A percentile compares a stretch with the other conserved stretches of the same genome.
Evolutionary conservation across 2,329 filamentous ascomycete genomes (phyloP).

Genomic region (Ceratocystis huliohia): DNA sequence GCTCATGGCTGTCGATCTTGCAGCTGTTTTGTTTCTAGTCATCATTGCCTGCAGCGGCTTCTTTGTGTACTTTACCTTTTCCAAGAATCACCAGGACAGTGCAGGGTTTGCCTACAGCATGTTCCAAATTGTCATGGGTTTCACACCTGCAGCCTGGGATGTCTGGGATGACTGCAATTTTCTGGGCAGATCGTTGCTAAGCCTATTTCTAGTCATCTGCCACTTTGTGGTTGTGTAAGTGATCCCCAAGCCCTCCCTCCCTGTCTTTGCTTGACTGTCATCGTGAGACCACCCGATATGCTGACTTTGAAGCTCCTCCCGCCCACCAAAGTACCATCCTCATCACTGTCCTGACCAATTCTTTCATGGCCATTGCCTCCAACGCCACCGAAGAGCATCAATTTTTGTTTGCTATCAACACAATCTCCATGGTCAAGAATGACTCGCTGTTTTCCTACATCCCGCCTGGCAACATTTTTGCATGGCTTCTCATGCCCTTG

Average conservation of each 20-base stretch:
- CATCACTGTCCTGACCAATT: constrained; percentile 91
- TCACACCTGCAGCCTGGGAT: constrained; percentile 89
- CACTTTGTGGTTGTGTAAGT: constrained; percentile 77
- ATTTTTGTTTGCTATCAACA: constrained; percentile 92
- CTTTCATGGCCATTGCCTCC: constrained; percentile 86
- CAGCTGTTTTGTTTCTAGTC: constrained; percentile 73
- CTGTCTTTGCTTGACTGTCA: neutral
- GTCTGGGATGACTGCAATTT: constrained; percentile 69
- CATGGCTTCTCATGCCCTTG: constrained; percentile 75
- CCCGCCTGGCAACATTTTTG: constrained; percentile 79
- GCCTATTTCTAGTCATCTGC: constrained; percentile 80
- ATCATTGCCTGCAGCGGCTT: constrained; percentile 85
- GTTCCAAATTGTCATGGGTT: constrained; percentile 91
- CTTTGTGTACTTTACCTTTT: constrained; percentile 85
- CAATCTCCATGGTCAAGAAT: constrained; percentile 97
- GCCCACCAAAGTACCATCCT: constrained; percentile 54
- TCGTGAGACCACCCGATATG: neutral
- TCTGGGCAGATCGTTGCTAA: constrained; percentile 62
- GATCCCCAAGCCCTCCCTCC: no score
- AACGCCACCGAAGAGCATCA: constrained; percentile 88
- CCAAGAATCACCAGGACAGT: constrained; percentile 57
- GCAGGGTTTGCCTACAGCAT: constrained; percentile 73
- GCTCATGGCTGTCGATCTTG: constrained; percentile 81
- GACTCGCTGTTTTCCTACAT: constrained; percentile 91
- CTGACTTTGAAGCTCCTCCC: neutral